Percentiles rank a stretch among this genome's conserved stretches.
These are phyloP conservation scores for Prunus armeniaca DNA, from an alignment of 306 rosid species.

Conservation along the genomic window DNA sequence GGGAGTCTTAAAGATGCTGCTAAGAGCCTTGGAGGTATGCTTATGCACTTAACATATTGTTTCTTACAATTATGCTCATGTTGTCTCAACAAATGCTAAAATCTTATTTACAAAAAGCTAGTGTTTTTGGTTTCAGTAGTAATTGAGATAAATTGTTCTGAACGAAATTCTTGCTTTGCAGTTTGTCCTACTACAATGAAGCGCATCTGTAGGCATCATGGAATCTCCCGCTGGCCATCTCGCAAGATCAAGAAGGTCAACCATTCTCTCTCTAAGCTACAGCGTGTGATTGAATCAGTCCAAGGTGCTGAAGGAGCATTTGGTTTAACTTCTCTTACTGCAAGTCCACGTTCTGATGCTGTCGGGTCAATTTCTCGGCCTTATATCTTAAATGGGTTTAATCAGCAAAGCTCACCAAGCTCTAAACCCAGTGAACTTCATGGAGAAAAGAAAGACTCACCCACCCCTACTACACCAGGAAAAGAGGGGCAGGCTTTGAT, in stretches of 20 bases:
- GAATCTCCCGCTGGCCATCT: constrained; percentile 94
- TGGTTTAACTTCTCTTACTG: constrained; percentile 48
- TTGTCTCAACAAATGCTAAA: constrained; percentile 14
- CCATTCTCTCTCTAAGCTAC: constrained; percentile 73
- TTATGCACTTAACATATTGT: constrained; percentile 1
- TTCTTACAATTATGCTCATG: constrained; percentile 6
- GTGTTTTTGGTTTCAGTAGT: background rate
- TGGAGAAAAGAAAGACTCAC: constrained; percentile 42
- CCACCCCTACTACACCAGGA: constrained; percentile 35
- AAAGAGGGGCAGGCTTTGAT: constrained; percentile 27
- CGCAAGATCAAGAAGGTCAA: constrained; percentile 89
- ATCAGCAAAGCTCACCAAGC: constrained; percentile 34
- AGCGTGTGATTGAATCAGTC: constrained; percentile 78
- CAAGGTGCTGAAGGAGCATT: constrained; percentile 81
- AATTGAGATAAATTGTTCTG: constrained; percentile 16
- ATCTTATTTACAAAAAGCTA: background rate
- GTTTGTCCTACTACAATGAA: constrained; percentile 98
- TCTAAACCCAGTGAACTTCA: constrained; percentile 35
- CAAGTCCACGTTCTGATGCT: constrained; percentile 46
- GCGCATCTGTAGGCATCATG: constrained; percentile 91
- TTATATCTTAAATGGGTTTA: constrained; percentile 41
- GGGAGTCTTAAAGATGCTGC: constrained; percentile 98
- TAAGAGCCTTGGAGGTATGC: constrained; percentile 87
- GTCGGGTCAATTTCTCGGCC: constrained; percentile 50
- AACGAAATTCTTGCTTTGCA: constrained; percentile 33